Evolutionary conservation across 2,329 filamentous ascomycete species (phyloP).

Genomic region (Beauveria sp.): DNA sequence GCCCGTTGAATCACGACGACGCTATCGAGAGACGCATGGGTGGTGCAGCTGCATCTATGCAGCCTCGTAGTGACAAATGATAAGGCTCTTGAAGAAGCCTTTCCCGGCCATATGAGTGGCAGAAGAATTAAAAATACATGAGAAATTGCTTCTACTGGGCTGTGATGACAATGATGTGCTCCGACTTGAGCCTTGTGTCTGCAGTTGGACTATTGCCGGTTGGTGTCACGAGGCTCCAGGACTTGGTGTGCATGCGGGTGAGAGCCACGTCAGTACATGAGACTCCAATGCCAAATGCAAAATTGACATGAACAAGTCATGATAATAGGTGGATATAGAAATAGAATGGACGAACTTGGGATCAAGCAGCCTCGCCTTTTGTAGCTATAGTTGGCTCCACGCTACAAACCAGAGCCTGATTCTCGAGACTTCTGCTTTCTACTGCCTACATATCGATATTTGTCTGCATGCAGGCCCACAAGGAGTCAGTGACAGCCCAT

Average conservation of each 20-base stretch:
- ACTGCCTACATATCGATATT: background rate
- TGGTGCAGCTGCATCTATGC: background rate
- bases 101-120: background rate
- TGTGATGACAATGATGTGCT: background rate
- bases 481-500: too few relatives aligned
- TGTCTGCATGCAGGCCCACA: background rate
- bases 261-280: background rate
- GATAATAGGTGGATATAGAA: background rate
- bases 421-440: too few relatives aligned
- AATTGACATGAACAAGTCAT: background rate
- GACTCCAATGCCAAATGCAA: background rate
- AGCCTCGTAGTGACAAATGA: background rate
- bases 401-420: background rate
- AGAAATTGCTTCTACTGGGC: background rate
- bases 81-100: background rate
- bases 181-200: background rate
- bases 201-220: background rate
- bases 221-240: background rate
- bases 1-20: too few relatives aligned
- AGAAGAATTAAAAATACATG: background rate
- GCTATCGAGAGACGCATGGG: background rate
- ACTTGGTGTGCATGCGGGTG: background rate
- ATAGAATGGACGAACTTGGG: background rate
- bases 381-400: background rate
- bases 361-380: background rate